Percentiles rank a stretch among this genome's conserved stretches.
These are phyloP conservation scores for Bryoerythrophyllum caledonicum DNA, from an alignment of 225 moss, liverwort and hornwort species.

Conservation along the genomic window DNA sequence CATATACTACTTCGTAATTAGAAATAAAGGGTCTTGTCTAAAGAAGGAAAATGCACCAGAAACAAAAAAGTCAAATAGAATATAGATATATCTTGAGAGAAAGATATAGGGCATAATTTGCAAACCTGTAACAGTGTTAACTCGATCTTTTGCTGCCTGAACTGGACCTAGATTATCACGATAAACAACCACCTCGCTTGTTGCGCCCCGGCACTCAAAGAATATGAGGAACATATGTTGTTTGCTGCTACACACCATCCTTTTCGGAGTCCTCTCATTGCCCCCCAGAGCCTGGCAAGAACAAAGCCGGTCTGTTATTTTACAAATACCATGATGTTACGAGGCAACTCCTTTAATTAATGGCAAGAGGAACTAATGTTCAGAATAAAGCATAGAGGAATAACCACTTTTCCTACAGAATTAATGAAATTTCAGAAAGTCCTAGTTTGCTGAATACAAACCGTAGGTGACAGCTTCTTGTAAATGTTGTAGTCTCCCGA, in stretches of 20 bases:
- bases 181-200: slow-evolving; percentile 95
- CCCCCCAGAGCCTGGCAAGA: slow-evolving; percentile 76
- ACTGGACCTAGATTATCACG: slow-evolving; percentile 74
- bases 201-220: slow-evolving; percentile 95
- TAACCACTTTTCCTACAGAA: not conserved
- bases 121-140: slow-evolving; percentile 71
- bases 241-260: slow-evolving; percentile 86
- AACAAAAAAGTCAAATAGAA: slow-evolving; percentile 23
- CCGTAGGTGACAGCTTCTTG: slow-evolving; percentile 95
- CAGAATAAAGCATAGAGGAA: not conserved
- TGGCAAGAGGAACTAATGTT: slow-evolving; percentile 13
- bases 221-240: slow-evolving; percentile 91
- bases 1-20: slow-evolving; percentile 5
- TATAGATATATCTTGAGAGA: slow-evolving; percentile 12
- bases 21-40: not conserved
- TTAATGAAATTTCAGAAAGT: not conserved
- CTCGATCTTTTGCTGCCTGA: slow-evolving; percentile 75
- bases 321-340: not conserved
- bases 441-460: slow-evolving; percentile 31
- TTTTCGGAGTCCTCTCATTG: slow-evolving; percentile 85
- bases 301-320: not conserved
- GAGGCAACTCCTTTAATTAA: not conserved
- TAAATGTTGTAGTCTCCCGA: slow-evolving; percentile 97
- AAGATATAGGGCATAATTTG: slow-evolving; percentile 2
- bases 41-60: slow-evolving; percentile 31